Evolutionary conservation across 306 rosid genomes (phyloP), one percentile per base, ranked within the genome.

Genomic region (Quercus glauca): DNA sequence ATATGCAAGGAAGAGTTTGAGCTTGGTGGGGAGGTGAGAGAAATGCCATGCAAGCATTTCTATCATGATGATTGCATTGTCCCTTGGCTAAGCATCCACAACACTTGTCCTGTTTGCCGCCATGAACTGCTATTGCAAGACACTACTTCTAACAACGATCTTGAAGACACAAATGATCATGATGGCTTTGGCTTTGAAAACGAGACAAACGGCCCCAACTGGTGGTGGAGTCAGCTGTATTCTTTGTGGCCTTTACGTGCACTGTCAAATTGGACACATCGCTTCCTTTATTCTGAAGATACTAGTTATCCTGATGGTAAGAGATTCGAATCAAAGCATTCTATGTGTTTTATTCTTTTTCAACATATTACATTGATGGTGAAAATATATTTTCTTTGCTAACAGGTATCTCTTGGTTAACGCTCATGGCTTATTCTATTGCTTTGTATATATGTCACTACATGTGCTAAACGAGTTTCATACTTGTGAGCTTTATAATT

Each of bases 51-150:
- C 86, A 86, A 73, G 28, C 98, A 94, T 81, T 83, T 92, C 78
- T 94, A 92, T 60, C 98, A 94, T 81, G 81, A 85, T 0, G 91
- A 86, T 20, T 94, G 98, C 69, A 78, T 94, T 49, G 63, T 80
- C 1, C 92, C 98, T 6, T 94, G 98, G 98, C 85, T 94, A 41
- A 71, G 71, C 1, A 61, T 88, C 49, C 97, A 88, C 63, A 94
- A 86, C 26, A 86, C 98, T 0, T 91, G 98, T 63, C 98, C 98
- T 3, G 87, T 92, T 10, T 90, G 95, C 61, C 93, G 92, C 68
- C 65, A 80, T 28, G 86, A 83, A 79, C 74, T 92, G 6, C 78
- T 12, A 49, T 49, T 49, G 53, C 53, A 59, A 45, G 65, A 28
- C 12, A 20, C 31, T 19, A 51, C 80, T 26, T 12, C 29, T 3